Evolutionary conservation across 1,284 basidiomycete genomes (phyloP), one percentile per base, ranked within the genome.

Genomic region (Pholiota adiposa): DNA sequence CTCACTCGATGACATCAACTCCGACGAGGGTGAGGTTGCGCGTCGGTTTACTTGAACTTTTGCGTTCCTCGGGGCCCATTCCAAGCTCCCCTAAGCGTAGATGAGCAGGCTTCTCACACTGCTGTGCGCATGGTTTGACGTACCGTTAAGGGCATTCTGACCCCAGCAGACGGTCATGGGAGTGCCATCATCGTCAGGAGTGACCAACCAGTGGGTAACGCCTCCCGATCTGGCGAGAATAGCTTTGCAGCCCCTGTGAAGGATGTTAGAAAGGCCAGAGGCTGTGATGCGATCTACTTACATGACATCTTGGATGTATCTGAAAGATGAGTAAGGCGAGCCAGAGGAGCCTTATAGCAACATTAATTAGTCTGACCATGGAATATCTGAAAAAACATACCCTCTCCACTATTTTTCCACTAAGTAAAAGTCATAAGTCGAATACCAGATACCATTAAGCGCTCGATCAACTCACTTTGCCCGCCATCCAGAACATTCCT

Each of bases 391-490:
- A 29, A 51, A 34, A 25, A 66, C 70, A 29, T 52, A 84, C 95
- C 96, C 73, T 97, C 95, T 14, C 96, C 96, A 1, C 92, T 93
- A 60, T 88, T 90, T 75, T 97, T 97, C 92, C 93, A 97, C 86
- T 94, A 6, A 51, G 21, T 58, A 44, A 19, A 16, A 57, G 34
- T 44, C 43, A 31, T 21, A 43, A n/a, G n/a, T 46, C 38, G 34
- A 44, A 55, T 29, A 27, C 21, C 7, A 49, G 38, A 16, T 51
- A 36, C 5, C 40, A n/a, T n/a, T n/a, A n/a, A n/a, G n/a, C n/a
- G n/a, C n/a, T n/a, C n/a, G 8, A 46, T 54, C 3, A 43, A 66
- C 80, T 54, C 63, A 88, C 89, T 79, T 92, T 92, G 23, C 91
- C 92, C 43, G 92, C 86, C 84, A 93, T 88, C 83, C 86, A 94